A percentile compares a stretch with the other conserved stretches of the same genome.
These are phyloP conservation scores for Candida jianshihensis DNA, from an alignment of 805 yeast genomes.

Conservation along the genomic window DNA sequence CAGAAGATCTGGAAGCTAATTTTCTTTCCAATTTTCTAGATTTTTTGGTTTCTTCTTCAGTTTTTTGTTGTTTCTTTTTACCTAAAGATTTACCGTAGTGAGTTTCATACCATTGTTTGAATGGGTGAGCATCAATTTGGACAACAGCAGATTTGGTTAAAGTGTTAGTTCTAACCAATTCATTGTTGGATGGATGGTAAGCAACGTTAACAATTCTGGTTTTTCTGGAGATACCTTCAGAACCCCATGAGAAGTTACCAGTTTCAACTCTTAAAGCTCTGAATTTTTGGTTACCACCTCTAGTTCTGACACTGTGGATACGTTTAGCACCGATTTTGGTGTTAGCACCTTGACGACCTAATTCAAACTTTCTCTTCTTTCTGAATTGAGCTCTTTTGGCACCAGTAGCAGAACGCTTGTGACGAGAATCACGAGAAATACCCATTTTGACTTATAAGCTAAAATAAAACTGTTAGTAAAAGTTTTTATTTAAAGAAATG, in stretches of 20 bases:
- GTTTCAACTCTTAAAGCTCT: constrained; percentile 99
- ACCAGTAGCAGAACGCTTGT: constrained; percentile 99
- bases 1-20: constrained; percentile 86
- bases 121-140: constrained; percentile 99
- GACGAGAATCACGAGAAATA: constrained; percentile 99
- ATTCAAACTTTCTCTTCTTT: constrained; percentile 99
- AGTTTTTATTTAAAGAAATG: not conserved
- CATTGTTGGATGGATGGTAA: constrained; percentile 99
- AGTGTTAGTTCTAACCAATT: constrained; percentile 99
- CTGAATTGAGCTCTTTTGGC: constrained; percentile 99
- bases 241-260: constrained; percentile 99
- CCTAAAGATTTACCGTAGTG: constrained; percentile 95
- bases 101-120: constrained; percentile 98
- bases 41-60: constrained; percentile 51
- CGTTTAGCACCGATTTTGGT: constrained; percentile 99
- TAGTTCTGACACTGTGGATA: constrained; percentile 98
- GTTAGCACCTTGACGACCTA: constrained; percentile 99
- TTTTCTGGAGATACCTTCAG: constrained; percentile 97
- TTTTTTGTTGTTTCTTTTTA: constrained; percentile 59
- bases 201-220: constrained; percentile 97
- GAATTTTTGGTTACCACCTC: constrained; percentile 99
- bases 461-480: constrained; percentile 10
- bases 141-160: constrained; percentile 98
- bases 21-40: constrained; percentile 83
- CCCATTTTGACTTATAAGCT: constrained; percentile 63